Percentiles rank a stretch among this genome's conserved stretches.
Conservation (phyloP, 169 alveolate species). For the Cryptosporidium viatorum region DNA sequence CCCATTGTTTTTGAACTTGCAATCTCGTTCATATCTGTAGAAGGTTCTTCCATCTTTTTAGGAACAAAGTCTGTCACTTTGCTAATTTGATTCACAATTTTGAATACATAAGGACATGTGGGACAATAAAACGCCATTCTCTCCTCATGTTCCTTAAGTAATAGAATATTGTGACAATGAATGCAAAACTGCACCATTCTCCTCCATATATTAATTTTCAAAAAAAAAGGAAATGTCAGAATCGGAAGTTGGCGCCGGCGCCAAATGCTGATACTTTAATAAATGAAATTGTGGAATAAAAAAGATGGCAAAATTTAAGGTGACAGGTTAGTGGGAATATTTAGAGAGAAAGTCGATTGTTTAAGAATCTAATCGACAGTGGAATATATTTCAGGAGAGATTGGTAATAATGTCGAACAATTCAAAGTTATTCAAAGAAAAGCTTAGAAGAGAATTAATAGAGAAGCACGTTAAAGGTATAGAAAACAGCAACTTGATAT, state of each 20-base stretch:
- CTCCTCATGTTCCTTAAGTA: constrained; percentile 71
- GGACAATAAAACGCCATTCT: constrained; percentile 83
- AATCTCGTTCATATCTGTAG: constrained; percentile 44
- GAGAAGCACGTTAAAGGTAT: constrained; percentile 49
- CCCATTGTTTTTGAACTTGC: constrained; percentile 69
- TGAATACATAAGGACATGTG: constrained; percentile 88
- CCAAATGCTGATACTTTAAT: neutral
- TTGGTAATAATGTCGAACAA: neutral
- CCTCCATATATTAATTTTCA: neutral
- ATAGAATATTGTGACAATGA: constrained; percentile 78
- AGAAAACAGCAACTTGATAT: constrained; percentile 29
- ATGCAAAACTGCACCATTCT: constrained; percentile 80
- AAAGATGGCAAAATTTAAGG: neutral
- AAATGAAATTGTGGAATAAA: neutral
- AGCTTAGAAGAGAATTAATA: constrained; percentile 32
- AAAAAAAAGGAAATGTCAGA: constrained; percentile 3
- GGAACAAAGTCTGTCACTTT: constrained; percentile 72
- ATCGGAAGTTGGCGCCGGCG: constrained; percentile 15
- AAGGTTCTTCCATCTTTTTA: constrained; percentile 74
- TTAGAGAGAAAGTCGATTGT: neutral
- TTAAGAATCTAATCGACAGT: too few species aligned
- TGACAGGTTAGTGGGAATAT: neutral
- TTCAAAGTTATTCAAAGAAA: constrained; percentile 6
- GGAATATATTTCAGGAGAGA: too few species aligned
- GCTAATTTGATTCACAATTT: constrained; percentile 75